phyloP scores from a whole-genome alignment of 2,329 filamentous ascomycete genomes.

The Teratosphaeria destructans region DNA sequence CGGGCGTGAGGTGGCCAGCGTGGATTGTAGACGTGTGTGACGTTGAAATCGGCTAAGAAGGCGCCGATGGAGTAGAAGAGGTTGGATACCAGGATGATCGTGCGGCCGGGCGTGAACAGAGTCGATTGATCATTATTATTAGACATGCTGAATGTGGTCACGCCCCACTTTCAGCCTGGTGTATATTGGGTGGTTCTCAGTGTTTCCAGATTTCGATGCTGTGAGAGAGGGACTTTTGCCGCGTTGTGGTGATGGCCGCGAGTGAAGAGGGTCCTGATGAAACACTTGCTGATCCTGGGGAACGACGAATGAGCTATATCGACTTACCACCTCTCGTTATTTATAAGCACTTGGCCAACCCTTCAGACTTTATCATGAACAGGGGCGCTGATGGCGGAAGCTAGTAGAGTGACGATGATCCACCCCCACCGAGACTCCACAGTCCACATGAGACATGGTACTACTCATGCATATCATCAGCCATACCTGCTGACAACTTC shows the following conservation, averaged over 20 bases:
- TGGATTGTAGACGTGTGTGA: slow-evolving; percentile 40
- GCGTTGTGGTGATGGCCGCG: too few species aligned
- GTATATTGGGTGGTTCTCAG: too few species aligned
- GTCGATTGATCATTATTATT: background rate
- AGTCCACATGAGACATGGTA: background rate
- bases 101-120: slow-evolving; percentile 17
- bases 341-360: too few species aligned
- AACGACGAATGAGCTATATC: too few species aligned
- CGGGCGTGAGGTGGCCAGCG: slow-evolving; percentile 41
- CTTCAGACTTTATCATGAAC: background rate
- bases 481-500: background rate
- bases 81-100: slow-evolving; percentile 23
- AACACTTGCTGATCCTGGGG: too few species aligned
- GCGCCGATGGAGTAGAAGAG: slow-evolving; percentile 24
- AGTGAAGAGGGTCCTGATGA: too few species aligned
- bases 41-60: slow-evolving; percentile 27
- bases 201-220: too few species aligned
- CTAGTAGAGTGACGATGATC: background rate
- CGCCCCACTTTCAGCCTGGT: background rate
- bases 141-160: background rate
- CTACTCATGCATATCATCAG: background rate
- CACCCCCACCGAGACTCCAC: background rate
- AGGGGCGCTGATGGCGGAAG: background rate
- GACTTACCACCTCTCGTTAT: too few species aligned
- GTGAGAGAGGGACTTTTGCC: too few species aligned